Evolutionary conservation across 768 basidiomycete genomes (phyloP).

Genomic region (Phylloporus scabripes): DNA sequence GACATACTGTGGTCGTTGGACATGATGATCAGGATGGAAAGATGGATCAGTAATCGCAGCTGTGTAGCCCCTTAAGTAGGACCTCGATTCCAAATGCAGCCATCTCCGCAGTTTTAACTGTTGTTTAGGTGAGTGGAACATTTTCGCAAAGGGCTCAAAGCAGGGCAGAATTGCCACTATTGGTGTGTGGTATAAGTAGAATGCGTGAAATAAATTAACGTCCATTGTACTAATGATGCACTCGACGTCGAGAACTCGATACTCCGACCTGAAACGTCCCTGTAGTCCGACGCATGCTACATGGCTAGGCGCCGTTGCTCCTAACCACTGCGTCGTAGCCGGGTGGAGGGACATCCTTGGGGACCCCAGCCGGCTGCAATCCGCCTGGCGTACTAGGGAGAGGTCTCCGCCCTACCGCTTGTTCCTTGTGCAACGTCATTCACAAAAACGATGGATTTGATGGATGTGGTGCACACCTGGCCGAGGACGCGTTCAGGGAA

Average conservation of each 20-base stretch:
- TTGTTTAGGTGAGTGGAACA: too few species aligned
- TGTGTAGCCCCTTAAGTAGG: not conserved
- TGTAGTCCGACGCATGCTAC: too few species aligned
- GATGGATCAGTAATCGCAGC: not conserved
- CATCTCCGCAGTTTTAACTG: too few species aligned
- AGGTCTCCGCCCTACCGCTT: conserved; percentile 1
- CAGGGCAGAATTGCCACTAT: too few species aligned
- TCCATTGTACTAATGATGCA: too few species aligned
- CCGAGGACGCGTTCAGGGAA: not conserved
- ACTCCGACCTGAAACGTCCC: too few species aligned
- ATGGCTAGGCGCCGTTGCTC: not conserved
- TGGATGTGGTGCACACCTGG: conserved; percentile 7
- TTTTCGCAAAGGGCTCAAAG: too few species aligned
- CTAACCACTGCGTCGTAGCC: not conserved
- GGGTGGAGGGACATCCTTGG: not conserved
- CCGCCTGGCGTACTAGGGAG: conserved; percentile 4
- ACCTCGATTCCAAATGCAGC: too few species aligned
- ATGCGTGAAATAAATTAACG: too few species aligned
- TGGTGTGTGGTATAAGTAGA: too few species aligned
- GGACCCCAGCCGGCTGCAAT: not conserved
- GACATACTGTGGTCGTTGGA: conserved; percentile 15
- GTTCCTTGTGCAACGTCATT: conserved; percentile 3
- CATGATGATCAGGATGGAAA: conserved; percentile 9
- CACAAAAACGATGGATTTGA: not conserved
- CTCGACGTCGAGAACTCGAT: too few species aligned